Percentiles rank a stretch among this genome's conserved stretches.
Conservation (phyloP, 371 early-diverging fungal species). For the Syncephalastrum contaminatum region DNA sequence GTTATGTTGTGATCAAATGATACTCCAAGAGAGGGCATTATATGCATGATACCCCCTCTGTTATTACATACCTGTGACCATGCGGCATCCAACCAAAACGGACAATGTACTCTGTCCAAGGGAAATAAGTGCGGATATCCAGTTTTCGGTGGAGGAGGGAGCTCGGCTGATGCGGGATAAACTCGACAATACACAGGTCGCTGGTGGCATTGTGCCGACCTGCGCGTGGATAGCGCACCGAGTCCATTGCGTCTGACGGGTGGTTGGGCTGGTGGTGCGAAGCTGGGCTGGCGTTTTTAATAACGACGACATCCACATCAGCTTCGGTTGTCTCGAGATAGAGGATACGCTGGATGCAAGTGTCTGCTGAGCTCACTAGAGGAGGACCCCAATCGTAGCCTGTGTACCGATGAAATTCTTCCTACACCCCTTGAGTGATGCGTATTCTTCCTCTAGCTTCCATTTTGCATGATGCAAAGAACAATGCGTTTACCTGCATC, state of each 20-base stretch:
- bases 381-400: constrained; percentile 68
- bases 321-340: constrained; percentile 67
- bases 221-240: constrained; percentile 62
- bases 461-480: not conserved
- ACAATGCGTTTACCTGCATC: constrained; percentile 57
- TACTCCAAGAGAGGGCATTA: too few species aligned
- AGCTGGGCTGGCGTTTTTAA: constrained; percentile 39
- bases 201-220: constrained; percentile 63
- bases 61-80: constrained; percentile 47
- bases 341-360: constrained; percentile 47
- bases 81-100: constrained; percentile 76
- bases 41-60: not conserved
- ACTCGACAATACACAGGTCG: constrained; percentile 61
- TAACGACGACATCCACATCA: constrained; percentile 55
- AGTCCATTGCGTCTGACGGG: not conserved
- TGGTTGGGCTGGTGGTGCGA: not conserved
- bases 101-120: constrained; percentile 79
- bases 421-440: constrained; percentile 29
- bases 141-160: not conserved
- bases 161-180: constrained; percentile 13
- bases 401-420: constrained; percentile 73
- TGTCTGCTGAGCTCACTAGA: not conserved
- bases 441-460: not conserved
- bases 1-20: too few species aligned
- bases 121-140: constrained; percentile 32